These are phyloP conservation scores for Pseudisothecium myosuroides DNA, from an alignment of 225 moss, liverwort and hornwort genomes.

Conservation along the genomic window DNA sequence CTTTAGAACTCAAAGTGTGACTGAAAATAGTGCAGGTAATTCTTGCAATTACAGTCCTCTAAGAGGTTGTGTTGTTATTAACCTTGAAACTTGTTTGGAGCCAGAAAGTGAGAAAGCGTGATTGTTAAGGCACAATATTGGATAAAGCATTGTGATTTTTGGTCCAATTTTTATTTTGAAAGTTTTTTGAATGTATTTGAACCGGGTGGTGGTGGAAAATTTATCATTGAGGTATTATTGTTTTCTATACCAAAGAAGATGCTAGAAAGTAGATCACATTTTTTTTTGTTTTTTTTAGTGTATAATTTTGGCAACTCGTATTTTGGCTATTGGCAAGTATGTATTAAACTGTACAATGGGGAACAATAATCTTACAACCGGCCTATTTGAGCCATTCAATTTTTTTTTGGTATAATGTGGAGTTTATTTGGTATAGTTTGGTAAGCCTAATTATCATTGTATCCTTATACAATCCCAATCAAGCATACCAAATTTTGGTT, in stretches of 20 bases:
- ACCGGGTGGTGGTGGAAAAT: fast-evolving
- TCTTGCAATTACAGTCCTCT: not conserved
- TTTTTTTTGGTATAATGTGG: too few relatives aligned
- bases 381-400: too few relatives aligned
- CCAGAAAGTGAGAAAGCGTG: too few relatives aligned
- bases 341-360: not conserved
- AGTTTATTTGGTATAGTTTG: too few relatives aligned
- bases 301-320: not conserved
- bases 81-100: not conserved
- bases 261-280: not conserved
- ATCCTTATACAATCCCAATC: too few relatives aligned
- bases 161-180: not conserved
- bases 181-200: not conserved
- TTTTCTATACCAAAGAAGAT: not conserved
- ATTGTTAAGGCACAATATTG: not conserved
- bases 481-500: too few relatives aligned
- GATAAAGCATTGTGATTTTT: not conserved
- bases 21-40: not conserved
- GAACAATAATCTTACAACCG: too few relatives aligned
- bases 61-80: not conserved
- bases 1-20: not conserved
- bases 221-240: not conserved
- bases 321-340: not conserved
- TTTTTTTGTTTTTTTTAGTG: not conserved
- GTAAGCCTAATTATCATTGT: too few relatives aligned